Evolutionary conservation across 345 rosid species (phyloP).

Genomic region (Boechera divaricarpa): DNA sequence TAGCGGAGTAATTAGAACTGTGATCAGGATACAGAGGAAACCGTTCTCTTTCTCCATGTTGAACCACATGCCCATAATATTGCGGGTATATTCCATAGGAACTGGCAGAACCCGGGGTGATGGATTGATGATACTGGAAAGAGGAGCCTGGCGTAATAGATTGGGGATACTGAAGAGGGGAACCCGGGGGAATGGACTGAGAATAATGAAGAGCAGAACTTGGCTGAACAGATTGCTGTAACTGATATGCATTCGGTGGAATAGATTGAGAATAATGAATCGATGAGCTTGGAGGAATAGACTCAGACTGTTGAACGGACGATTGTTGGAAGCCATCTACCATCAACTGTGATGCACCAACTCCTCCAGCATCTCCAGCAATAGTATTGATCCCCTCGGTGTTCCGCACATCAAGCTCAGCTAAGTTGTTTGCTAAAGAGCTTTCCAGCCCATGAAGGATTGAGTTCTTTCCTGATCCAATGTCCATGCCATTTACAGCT

Average conservation of each 20-base stretch:
- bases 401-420: conserved; percentile 54
- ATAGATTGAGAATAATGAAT: conserved; percentile 40
- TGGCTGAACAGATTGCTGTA: conserved; percentile 42
- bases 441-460: conserved; percentile 52
- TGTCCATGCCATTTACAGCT: conserved; percentile 80
- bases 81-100: conserved; percentile 57
- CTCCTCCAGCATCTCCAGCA: conserved; percentile 47
- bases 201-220: conserved; percentile 43
- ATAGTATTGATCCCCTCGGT: conserved; percentile 47
- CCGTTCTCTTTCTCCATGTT: conserved; percentile 50
- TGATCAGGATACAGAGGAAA: conserved; percentile 51
- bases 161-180: conserved; percentile 42
- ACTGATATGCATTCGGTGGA: conserved; percentile 30
- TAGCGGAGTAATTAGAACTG: conserved; percentile 48
- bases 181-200: conserved; percentile 34
- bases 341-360: conserved; percentile 50
- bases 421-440: conserved; percentile 61
- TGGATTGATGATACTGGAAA: conserved; percentile 51
- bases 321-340: conserved; percentile 46
- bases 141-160: conserved; percentile 42
- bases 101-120: conserved; percentile 50
- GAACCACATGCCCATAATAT: conserved; percentile 53
- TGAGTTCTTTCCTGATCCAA: conserved; percentile 57
- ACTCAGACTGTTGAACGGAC: conserved; percentile 51
- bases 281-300: conserved; percentile 49